These are phyloP conservation scores for Rhododendron ferrugineum DNA, from an alignment of 148 eudicot species.

Conservation along the genomic window DNA sequence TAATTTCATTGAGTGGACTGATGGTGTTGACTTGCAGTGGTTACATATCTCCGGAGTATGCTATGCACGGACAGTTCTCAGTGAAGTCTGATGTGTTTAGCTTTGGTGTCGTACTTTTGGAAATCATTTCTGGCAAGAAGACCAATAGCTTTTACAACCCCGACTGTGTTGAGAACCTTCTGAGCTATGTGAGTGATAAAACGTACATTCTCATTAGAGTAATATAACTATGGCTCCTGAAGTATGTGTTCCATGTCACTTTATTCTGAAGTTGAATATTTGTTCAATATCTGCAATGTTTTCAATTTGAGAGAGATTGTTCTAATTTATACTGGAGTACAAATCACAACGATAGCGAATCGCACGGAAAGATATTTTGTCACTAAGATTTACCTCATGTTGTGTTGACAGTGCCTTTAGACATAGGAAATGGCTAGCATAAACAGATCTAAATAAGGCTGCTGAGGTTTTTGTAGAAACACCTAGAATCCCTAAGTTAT, in stretches of 20 bases:
- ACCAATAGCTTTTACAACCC: slow-evolving; percentile 11
- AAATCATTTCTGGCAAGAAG: slow-evolving; percentile 39
- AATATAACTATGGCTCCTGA: background rate
- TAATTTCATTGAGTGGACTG: background rate
- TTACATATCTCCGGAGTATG: slow-evolving; percentile 47
- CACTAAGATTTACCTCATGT: background rate
- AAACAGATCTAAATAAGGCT: background rate
- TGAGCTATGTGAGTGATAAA: slow-evolving; percentile 27
- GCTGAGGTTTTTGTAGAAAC: background rate
- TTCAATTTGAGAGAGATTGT: background rate
- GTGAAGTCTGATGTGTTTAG: slow-evolving; percentile 53
- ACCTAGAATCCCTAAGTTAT: background rate
- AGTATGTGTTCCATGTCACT: background rate
- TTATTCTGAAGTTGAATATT: background rate
- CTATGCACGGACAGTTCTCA: slow-evolving; percentile 38
- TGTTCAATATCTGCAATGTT: background rate
- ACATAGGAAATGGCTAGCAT: background rate
- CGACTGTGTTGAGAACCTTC: slow-evolving; percentile 21
- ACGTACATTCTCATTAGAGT: background rate
- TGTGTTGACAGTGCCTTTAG: background rate
- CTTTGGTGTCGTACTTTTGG: slow-evolving; percentile 44
- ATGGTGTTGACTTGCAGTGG: background rate
- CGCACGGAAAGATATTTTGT: background rate
- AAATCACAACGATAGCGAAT: background rate
- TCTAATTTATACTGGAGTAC: background rate